Conservation (phyloP, 768 basidiomycete species). For the Pisolithus sp. region DNA sequence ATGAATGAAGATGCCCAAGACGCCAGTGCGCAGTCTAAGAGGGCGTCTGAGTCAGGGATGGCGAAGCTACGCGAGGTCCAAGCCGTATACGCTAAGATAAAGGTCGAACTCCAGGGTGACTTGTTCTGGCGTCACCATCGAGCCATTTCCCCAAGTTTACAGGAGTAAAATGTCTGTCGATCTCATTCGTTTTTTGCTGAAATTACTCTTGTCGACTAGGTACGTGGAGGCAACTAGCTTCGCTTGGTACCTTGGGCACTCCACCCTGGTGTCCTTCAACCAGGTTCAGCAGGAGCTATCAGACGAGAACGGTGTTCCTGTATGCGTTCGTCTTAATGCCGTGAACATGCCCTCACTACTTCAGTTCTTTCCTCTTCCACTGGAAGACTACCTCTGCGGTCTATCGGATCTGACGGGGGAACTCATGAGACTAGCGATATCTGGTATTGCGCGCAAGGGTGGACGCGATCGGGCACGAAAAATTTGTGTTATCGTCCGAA, state of each 20-base stretch:
- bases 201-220: slow-evolving; percentile 21
- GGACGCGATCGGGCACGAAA: slow-evolving; percentile 56
- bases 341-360: slow-evolving; percentile 1
- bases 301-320: slow-evolving; percentile 56
- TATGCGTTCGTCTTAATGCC: slow-evolving; percentile 33
- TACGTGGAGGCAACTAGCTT: slow-evolving; percentile 94
- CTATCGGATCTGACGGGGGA: slow-evolving; percentile 94
- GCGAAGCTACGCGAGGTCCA: slow-evolving; percentile 65
- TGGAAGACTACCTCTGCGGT: slow-evolving; percentile 87
- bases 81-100: slow-evolving; percentile 53
- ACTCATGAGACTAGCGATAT: slow-evolving; percentile 92
- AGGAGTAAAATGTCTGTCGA: slow-evolving; percentile 45
- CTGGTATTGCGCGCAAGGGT: slow-evolving; percentile 62
- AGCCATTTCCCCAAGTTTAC: slow-evolving; percentile 72
- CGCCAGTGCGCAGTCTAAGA: slow-evolving; percentile 24
- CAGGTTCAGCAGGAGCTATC: slow-evolving; percentile 62
- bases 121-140: slow-evolving; percentile 75
- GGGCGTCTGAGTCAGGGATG: slow-evolving; percentile 46
- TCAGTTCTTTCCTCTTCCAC: slow-evolving; percentile 71
- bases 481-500: slow-evolving; percentile 65
- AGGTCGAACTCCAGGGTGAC: slow-evolving; percentile 56
- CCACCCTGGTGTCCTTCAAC: slow-evolving; percentile 57
- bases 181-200: background rate
- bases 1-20: slow-evolving; percentile 36
- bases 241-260: slow-evolving; percentile 72